These are phyloP conservation scores for Citrus unshiu DNA, from an alignment of 345 rosid species.

Conservation along the genomic window DNA sequence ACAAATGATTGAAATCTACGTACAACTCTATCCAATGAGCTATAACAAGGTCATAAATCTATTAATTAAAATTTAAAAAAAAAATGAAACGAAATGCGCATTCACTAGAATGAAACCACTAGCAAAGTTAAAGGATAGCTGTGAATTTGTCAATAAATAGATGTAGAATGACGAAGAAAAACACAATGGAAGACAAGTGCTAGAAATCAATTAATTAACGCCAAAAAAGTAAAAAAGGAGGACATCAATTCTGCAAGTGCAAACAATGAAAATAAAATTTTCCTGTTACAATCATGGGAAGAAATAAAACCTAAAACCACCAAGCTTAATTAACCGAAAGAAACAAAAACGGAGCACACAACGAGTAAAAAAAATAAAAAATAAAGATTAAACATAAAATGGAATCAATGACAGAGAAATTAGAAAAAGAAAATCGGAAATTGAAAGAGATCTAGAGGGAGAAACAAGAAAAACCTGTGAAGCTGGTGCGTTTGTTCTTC, in stretches of 20 bases:
- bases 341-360: neutral
- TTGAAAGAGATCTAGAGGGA: neutral
- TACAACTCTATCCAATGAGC: neutral
- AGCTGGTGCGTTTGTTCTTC: neutral
- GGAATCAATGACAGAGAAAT: neutral
- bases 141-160: neutral
- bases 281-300: neutral
- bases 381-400: neutral
- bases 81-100: neutral
- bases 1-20: neutral
- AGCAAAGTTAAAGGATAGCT: neutral
- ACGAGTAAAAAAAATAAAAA: too few species aligned
- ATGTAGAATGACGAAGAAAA: neutral
- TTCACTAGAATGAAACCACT: too few species aligned
- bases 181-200: neutral
- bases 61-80: neutral
- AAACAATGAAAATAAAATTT: neutral
- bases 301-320: neutral
- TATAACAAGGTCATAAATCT: neutral
- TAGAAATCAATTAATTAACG: neutral
- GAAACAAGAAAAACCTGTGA: constrained; percentile 6
- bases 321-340: neutral
- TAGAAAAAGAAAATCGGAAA: neutral
- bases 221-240: neutral
- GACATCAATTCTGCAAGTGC: neutral